Base-by-base conservation (phyloP, 2,329 filamentous ascomycete species). In the Paradendryphiella salina region DNA sequence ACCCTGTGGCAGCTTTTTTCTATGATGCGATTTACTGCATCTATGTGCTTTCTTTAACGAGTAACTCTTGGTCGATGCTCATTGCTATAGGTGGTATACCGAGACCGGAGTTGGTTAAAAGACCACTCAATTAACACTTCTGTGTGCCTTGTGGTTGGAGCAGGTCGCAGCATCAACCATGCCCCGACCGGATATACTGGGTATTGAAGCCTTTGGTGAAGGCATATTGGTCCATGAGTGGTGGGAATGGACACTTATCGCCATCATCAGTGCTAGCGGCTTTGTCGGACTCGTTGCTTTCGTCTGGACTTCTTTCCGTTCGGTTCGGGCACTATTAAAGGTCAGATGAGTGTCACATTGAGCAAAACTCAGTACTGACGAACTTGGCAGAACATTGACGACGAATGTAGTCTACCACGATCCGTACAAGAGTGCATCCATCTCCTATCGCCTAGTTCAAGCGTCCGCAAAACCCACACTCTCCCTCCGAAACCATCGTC, bases 191-290 rank as follows among this genome's bases (percentile, higher is more conserved):
- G 54, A 64, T 13, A 63, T 70, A 33, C 50, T 69, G 29, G 68
- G 68, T 14, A 65, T 73, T 37, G 55, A 40, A 21, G 67, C 70
- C 14, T 73, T 72, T 36, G 46, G 43, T 8, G 48, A 49, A 45
- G 66, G 59, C n/a, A 35, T 45, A n/a, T 34, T 52, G 9, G 47
- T 69, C 9, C 54, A 59, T 13, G 31, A 59, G 23, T 73, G 70
- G 70, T 73, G 70, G 70, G 60, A 71, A 40, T 69, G 56, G 60
- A 56, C 61, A 4, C 60, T 73, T 9, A 52, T 72, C 11, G 63
- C 64, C 17, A 67, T 73, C 31, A 64, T 73, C 44, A 50, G 52
- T 51, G 65, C 56, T 5, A 69, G 70, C 46, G 68, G 46, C 4
- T 34, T 66, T 5, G 44, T 66, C 41, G 70, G 70, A 3, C 29